These are phyloP conservation scores for Phytophthora hybrid DNA, from an alignment of 352 stramenopile species.

Conservation along the genomic window DNA sequence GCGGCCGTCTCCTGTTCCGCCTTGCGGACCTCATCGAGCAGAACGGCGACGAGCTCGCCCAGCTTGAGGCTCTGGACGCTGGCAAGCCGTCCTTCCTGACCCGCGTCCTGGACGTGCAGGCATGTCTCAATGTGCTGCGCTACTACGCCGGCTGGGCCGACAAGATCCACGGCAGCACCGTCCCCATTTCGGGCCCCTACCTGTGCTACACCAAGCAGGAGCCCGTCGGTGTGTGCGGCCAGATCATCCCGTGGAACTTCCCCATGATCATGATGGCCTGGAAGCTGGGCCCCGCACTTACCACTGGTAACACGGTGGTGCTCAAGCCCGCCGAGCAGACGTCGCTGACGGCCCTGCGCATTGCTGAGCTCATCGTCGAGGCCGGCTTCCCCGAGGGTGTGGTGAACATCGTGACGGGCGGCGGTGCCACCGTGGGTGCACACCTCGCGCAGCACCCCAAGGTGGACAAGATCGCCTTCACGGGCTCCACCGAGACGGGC, in stretches of 20 bases:
- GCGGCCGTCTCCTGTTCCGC: constrained; percentile 51
- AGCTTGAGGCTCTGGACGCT: constrained; percentile 72
- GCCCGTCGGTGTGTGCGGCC: constrained; percentile 90
- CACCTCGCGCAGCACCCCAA: constrained; percentile 56
- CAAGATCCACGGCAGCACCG: constrained; percentile 80
- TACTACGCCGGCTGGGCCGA: constrained; percentile 94
- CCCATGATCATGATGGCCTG: constrained; percentile 95
- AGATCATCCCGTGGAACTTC: constrained; percentile 98
- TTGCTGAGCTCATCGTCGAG: constrained; percentile 84
- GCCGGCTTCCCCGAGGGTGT: constrained; percentile 81
- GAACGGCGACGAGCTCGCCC: constrained; percentile 62
- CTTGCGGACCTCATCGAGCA: constrained; percentile 59
- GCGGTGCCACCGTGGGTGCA: constrained; percentile 48
- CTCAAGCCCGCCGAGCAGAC: constrained; percentile 96
- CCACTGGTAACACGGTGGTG: constrained; percentile 93
- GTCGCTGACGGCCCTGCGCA: constrained; percentile 92
- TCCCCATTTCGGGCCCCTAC: constrained; percentile 62
- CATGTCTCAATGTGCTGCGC: constrained; percentile 85
- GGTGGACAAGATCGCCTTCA: constrained; percentile 88
- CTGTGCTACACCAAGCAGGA: constrained; percentile 78
- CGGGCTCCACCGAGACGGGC: constrained; percentile 67
- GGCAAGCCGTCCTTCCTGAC: constrained; percentile 94
- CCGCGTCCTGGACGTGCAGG: constrained; percentile 85
- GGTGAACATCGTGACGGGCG: constrained; percentile 81
- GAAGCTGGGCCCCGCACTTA: constrained; percentile 92